These are phyloP conservation scores for Debaryomyces psychrophilus DNA, from an alignment of 1,139 yeast genomes.

Conservation along the genomic window DNA sequence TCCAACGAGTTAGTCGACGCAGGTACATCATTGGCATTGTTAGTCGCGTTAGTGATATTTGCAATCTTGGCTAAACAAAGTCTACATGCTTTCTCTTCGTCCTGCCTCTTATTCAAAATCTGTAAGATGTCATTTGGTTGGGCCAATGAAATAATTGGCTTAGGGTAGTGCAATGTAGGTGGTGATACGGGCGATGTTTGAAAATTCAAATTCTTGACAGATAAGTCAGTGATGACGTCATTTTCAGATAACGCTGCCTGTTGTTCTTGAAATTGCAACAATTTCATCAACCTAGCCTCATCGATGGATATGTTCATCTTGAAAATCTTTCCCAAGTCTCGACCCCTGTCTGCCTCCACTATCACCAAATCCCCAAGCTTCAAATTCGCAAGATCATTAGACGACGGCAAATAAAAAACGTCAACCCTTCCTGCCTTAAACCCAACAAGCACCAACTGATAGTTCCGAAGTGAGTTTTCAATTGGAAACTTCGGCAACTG, in stretches of 20 bases:
- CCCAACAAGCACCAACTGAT: constrained; percentile 64
- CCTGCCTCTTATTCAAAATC: constrained; percentile 60
- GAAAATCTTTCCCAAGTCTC: constrained; percentile 82
- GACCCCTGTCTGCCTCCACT: constrained; percentile 97
- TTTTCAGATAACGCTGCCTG: constrained; percentile 50
- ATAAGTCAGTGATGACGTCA: constrained; percentile 28
- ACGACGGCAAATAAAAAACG: constrained; percentile 67
- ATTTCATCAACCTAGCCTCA: constrained; percentile 58
- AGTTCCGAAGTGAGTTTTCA: constrained; percentile 36
- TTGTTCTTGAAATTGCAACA: constrained; percentile 59
- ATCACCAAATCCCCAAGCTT: constrained; percentile 79
- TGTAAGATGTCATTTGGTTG: constrained; percentile 62
- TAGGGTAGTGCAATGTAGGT: constrained; percentile 60
- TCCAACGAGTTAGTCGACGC: constrained; percentile 21
- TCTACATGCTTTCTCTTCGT: constrained; percentile 73
- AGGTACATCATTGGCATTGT: constrained; percentile 7
- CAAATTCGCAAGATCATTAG: constrained; percentile 23
- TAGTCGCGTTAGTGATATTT: constrained; percentile 26
- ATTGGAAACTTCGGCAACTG: constrained; percentile 49
- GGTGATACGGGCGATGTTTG: constrained; percentile 28
- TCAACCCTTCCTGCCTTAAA: constrained; percentile 89
- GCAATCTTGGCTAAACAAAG: constrained; percentile 63
- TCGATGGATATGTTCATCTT: constrained; percentile 68
- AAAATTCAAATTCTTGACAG: constrained; percentile 26
- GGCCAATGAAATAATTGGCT: constrained; percentile 75